These are phyloP conservation scores for Geosmithia flava DNA, from an alignment of 2,329 filamentous ascomycete species.

Conservation along the genomic window DNA sequence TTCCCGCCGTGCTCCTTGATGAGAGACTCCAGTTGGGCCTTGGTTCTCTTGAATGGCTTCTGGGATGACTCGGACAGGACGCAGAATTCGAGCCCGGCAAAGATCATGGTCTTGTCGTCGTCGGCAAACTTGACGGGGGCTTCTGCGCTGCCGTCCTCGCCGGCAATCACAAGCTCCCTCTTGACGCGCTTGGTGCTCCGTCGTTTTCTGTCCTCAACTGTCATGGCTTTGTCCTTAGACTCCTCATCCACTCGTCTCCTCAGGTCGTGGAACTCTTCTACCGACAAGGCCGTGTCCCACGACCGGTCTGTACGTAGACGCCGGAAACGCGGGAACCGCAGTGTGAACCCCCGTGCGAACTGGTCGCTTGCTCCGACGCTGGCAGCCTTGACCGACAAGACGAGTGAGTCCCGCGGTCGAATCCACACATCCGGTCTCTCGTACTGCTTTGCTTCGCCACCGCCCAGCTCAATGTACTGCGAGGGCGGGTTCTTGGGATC, in stretches of 20 bases:
- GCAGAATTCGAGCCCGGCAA: slow-evolving; percentile 68
- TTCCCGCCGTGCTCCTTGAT: slow-evolving; percentile 75
- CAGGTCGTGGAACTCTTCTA: slow-evolving; percentile 65
- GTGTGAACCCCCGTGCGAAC: slow-evolving; percentile 64
- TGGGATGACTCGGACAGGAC: slow-evolving; percentile 62
- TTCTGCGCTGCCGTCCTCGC: slow-evolving; percentile 34
- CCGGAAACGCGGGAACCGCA: slow-evolving; percentile 88
- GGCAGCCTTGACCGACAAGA: slow-evolving; percentile 81
- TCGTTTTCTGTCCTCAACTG: slow-evolving; percentile 56
- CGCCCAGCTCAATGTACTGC: slow-evolving; percentile 69
- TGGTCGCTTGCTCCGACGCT: slow-evolving; percentile 62
- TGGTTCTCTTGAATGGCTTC: slow-evolving; percentile 59
- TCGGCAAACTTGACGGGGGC: slow-evolving; percentile 33
- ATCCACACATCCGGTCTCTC: slow-evolving; percentile 92
- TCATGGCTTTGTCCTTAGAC: slow-evolving; percentile 61
- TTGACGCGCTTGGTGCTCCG: slow-evolving; percentile 47
- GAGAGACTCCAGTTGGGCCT: slow-evolving; percentile 65
- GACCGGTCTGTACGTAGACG: slow-evolving; percentile 67
- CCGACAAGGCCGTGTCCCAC: slow-evolving; percentile 70
- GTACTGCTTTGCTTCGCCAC: slow-evolving; percentile 54
- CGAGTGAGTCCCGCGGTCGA: slow-evolving; percentile 73
- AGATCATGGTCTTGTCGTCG: slow-evolving; percentile 46
- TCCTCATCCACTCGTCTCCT: slow-evolving; percentile 59
- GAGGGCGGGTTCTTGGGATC: slow-evolving; percentile 63
- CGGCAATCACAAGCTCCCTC: slow-evolving; percentile 58